Conservation (phyloP, 2,329 filamentous ascomycete species). For the Cordyceps farinosa region DNA sequence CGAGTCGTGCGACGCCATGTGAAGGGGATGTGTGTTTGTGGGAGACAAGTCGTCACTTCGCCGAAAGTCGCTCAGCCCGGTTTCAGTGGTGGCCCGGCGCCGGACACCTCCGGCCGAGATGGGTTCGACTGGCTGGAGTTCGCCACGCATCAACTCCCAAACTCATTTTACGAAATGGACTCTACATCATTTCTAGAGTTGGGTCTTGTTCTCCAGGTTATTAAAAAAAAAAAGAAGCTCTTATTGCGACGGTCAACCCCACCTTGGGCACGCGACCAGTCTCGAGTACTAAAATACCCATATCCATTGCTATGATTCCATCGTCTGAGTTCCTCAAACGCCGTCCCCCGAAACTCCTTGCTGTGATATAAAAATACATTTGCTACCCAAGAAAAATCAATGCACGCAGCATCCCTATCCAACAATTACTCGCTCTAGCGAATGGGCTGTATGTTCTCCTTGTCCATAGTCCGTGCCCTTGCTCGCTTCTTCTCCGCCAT, state of each 20-base stretch:
- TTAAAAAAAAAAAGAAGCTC: not conserved
- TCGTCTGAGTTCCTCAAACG: not conserved
- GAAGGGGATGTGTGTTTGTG: not conserved
- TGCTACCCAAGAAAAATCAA: constrained; percentile 5
- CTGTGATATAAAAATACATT: constrained; percentile 3
- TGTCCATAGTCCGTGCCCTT: constrained; percentile 36
- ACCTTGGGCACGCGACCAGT: not conserved
- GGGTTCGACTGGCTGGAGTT: not conserved
- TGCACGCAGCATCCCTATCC: not conserved
- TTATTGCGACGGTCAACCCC: not conserved
- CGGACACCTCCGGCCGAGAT: not conserved
- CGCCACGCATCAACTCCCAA: not conserved
- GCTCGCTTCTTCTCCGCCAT: constrained; percentile 47
- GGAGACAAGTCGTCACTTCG: not conserved
- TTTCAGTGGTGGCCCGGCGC: not conserved
- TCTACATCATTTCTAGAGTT: no score
- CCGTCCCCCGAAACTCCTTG: constrained; percentile 9
- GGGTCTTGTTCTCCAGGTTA: no score
- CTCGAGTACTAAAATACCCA: not conserved
- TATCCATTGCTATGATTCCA: not conserved
- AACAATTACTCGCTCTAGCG: not conserved
- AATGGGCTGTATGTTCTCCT: constrained; percentile 50
- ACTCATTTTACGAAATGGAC: not conserved
- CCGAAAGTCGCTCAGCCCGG: constrained; percentile 14
- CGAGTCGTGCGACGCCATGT: constrained; percentile 21